Percentiles rank a stretch among this genome's conserved stretches.
phyloP scores from a whole-genome alignment of 805 yeast species.

The Suhomyces kilbournensis region DNA sequence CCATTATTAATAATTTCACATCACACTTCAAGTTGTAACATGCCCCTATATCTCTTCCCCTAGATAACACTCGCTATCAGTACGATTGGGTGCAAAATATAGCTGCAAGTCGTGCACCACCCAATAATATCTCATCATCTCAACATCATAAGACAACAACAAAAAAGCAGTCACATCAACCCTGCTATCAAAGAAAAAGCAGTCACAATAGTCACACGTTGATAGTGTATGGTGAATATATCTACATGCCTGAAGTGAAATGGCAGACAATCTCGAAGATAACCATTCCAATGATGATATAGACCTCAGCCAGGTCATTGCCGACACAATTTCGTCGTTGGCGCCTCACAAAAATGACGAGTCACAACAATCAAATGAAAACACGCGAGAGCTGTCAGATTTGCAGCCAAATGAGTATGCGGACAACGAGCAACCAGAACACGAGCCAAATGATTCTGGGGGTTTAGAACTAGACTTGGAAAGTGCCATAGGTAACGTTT shows the following conservation, averaged over 20 bases:
- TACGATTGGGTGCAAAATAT: background rate
- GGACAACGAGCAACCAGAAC: background rate
- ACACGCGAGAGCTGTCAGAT: background rate
- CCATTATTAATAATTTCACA: background rate
- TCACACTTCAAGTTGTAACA: background rate
- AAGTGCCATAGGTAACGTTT: conserved; percentile 39
- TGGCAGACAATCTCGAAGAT: background rate
- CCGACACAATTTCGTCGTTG: conserved; percentile 7
- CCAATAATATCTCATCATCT: background rate
- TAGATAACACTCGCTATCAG: background rate
- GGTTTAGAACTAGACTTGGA: conserved; percentile 19
- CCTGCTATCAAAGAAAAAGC: conserved; percentile 13
- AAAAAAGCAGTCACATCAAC: conserved; percentile 18
- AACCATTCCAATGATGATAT: conserved; percentile 5
- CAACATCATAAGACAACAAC: conserved; percentile 4
- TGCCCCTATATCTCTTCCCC: background rate
- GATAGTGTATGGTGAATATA: background rate
- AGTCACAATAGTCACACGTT: conserved; percentile 16
- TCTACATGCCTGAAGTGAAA: background rate
- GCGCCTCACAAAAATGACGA: background rate
- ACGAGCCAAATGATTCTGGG: conserved; percentile 1
- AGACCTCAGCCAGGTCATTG: conserved; percentile 9
- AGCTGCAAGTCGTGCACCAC: background rate
- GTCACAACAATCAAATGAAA: background rate
- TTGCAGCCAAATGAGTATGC: conserved; percentile 11